Conservation (phyloP, 306 rosid species). For the Rosa rugosa region DNA sequence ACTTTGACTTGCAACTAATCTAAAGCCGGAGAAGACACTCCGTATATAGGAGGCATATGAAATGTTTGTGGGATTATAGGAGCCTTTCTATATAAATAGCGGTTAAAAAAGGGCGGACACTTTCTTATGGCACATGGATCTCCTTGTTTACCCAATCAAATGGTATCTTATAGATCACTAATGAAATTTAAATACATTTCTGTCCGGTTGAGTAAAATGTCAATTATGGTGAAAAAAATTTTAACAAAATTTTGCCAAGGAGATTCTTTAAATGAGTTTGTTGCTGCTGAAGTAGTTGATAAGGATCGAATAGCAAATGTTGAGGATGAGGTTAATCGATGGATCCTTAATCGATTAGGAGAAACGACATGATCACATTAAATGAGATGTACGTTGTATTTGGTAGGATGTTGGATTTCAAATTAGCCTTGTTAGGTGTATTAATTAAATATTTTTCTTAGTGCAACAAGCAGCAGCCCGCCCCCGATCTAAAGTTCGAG, state of each 20-base stretch:
- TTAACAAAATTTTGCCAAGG: no score
- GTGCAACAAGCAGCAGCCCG: no score
- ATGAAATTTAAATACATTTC: not conserved
- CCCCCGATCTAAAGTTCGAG: not conserved
- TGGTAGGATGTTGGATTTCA: no score
- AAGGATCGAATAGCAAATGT: not conserved
- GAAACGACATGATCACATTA: no score
- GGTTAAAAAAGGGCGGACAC: not conserved
- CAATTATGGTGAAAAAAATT: no score
- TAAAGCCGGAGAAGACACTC: not conserved
- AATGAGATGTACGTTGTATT: no score
- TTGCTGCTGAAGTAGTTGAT: not conserved
- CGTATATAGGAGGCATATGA: not conserved
- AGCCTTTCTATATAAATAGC: not conserved
- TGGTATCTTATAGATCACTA: not conserved
- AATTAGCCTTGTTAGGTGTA: no score
- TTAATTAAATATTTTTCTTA: no score
- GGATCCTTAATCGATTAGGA: no score
- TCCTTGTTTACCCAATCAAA: not conserved
- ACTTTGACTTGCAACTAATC: not conserved
- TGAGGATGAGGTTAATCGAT: not conserved
- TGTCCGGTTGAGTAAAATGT: not conserved
- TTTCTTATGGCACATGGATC: not conserved
- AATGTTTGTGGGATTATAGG: not conserved
- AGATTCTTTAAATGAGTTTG: no score